A percentile compares a stretch with the other conserved stretches of the same genome.
These are phyloP conservation scores for Nitzschia sp. DNA, from an alignment of 108 stramenopile species.

Conservation along the genomic window DNA sequence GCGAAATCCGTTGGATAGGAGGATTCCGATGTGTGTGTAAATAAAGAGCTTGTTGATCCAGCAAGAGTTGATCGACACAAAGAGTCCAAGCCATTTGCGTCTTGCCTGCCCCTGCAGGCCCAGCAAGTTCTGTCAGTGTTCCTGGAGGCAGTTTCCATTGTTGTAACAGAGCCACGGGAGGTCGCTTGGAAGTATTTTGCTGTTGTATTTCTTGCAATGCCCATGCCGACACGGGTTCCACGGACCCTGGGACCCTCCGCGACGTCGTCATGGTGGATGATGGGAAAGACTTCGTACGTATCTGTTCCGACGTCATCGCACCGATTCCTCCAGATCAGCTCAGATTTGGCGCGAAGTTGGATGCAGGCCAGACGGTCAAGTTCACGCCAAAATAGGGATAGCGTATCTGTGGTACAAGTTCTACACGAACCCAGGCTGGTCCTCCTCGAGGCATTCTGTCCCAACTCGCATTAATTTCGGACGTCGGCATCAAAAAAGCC, in stretches of 20 bases:
- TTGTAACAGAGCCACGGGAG: conserved; percentile 6
- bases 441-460: too few relatives aligned
- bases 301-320: too few relatives aligned
- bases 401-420: background rate
- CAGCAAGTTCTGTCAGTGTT: conserved; percentile 57
- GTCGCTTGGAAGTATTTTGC: background rate
- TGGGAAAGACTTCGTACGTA: background rate
- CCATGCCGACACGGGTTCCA: conserved; percentile 11
- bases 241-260: background rate
- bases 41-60: conserved; percentile 52
- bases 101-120: conserved; percentile 73
- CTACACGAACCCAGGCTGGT: background rate
- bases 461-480: background rate
- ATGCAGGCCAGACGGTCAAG: background rate
- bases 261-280: background rate
- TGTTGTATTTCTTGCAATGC: background rate
- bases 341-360: background rate
- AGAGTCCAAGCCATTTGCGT: conserved; percentile 64
- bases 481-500: conserved; percentile 2
- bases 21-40: conserved; percentile 47
- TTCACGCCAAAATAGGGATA: background rate
- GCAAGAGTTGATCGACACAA: conserved; percentile 29
- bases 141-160: conserved; percentile 26
- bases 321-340: too few relatives aligned
- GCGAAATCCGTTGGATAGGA: conserved; percentile 12